Percentiles rank a stretch among this genome's conserved stretches.
Evolutionary conservation across 306 rosid species (phyloP).

Genomic region (Amphicarpaea edgeworthii): DNA sequence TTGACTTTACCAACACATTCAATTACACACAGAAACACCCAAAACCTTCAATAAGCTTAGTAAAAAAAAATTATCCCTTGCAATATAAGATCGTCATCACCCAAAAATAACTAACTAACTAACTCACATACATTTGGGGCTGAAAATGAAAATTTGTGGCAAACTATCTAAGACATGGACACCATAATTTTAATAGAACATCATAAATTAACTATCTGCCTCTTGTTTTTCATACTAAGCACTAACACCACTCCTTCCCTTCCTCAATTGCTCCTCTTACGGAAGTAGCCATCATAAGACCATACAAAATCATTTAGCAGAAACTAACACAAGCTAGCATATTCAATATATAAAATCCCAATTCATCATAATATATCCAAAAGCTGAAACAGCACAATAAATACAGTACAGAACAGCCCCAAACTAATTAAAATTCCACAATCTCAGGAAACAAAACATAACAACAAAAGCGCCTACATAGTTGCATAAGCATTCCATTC

Average conservation of each 20-base stretch:
- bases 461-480: background rate
- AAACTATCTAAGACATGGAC: too few relatives aligned
- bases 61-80: background rate
- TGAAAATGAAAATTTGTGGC: background rate
- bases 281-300: background rate
- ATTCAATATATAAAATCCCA: background rate
- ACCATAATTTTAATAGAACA: too few relatives aligned
- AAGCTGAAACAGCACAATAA: constrained; percentile 2
- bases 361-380: background rate
- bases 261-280: background rate
- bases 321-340: constrained; percentile 12
- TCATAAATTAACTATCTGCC: too few relatives aligned
- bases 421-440: background rate
- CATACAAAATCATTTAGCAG: constrained; percentile 21
- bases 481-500: background rate
- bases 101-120: constrained; percentile 15
- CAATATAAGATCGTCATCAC: background rate
- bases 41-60: background rate
- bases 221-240: background rate
- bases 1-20: constrained; percentile 16
- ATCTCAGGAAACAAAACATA: background rate
- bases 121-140: background rate
- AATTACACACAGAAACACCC: background rate
- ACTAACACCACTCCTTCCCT: constrained; percentile 15
- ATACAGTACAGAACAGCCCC: constrained; percentile 12